These are phyloP conservation scores for Acacia acuminata DNA, from an alignment of 306 rosid species.

Conservation along the genomic window DNA sequence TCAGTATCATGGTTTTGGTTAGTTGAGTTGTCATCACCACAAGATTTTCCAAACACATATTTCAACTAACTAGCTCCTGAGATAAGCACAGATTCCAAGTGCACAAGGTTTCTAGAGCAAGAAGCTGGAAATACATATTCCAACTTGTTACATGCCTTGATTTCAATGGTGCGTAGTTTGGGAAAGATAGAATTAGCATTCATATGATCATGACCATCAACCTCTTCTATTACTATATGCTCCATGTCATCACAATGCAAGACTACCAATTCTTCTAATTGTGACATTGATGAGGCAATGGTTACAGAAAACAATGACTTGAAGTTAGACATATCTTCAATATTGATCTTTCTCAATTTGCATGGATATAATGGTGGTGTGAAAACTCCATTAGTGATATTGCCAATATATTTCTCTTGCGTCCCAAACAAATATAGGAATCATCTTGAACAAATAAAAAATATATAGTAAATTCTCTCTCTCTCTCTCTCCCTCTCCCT, in stretches of 20 bases:
- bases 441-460: conserved; percentile 1
- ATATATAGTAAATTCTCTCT: too few species aligned
- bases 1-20: too few species aligned
- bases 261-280: background rate
- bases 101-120: too few species aligned
- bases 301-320: conserved; percentile 8
- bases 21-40: too few species aligned
- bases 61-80: too few species aligned
- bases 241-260: background rate
- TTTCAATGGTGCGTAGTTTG: background rate
- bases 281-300: background rate
- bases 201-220: background rate
- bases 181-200: background rate
- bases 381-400: background rate
- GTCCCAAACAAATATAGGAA: background rate
- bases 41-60: too few species aligned
- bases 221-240: background rate
- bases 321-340: too few species aligned
- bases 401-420: background rate
- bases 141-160: background rate
- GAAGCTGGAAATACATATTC: too few species aligned
- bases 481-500: too few species aligned
- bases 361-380: background rate
- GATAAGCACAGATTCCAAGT: background rate
- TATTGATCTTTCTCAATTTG: conserved; percentile 1